Evolutionary conservation across 2,329 filamentous ascomycete species (phyloP), one percentile per base, ranked within the genome.

Genomic region (Aspergillus intermedius): DNA sequence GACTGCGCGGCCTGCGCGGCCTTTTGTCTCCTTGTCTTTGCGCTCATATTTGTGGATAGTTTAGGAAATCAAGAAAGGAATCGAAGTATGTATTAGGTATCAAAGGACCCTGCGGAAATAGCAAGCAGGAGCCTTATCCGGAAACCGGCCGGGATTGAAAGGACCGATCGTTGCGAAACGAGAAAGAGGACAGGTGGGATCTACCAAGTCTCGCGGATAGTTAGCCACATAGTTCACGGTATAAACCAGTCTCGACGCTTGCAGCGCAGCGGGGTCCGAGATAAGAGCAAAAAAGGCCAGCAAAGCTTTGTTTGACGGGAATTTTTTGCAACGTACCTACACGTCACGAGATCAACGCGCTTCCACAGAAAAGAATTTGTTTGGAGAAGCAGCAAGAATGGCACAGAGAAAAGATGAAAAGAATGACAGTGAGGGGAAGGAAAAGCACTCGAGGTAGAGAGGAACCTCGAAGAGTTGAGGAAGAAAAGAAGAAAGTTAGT

Each of bases 21-120:
- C 52, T 69, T 70, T 57, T 71, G 68, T 55, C 61, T 65, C 56
- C 68, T 65, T 48, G 69, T 71, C 52, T 66, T 57, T 39, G 65
- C 62, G 50, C 61, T 67, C 68, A 71, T 71, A 47, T 49, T 60
- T 54, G 39, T 21, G 7, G 19, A 37, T 5, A 19, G 37, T 12
- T 13, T 12, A 22, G 9, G 6, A 8, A 12, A 40, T 37, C 12
- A 12, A 10, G 25, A 37, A 19, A 8, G 17, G 30, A 8, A 39
- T 39, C 10, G 15, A 21, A 12, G 19, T 7, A 15, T 15, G 34
- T 12, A n/a, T 21, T 40, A 40, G 37, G 37, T 22, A 21, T 21
- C 17, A 22, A 40, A 12, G 37, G 25, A 30, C 25, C 25, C 25
- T 30, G 25, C 10, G 25, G 25, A 30, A 30, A 30, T 30, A 30